Evolutionary conservation across 2,329 filamentous ascomycete species (phyloP), one percentile per base, ranked within the genome.

Genomic region (Chaetomium olivaceum): DNA sequence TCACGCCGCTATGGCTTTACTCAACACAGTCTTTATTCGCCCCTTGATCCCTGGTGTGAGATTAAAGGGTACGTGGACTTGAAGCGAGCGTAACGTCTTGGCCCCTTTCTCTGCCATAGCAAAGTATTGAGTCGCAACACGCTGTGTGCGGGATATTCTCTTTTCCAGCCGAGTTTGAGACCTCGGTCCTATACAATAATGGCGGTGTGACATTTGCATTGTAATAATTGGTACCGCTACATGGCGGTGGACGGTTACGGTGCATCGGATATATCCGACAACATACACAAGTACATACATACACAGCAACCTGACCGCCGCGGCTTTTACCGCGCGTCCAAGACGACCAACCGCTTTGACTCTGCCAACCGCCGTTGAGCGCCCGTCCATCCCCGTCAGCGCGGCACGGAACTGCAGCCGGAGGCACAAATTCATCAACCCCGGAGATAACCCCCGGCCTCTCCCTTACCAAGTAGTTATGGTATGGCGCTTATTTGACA

Each of bases 21-120:
- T 21, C n/a, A 52, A 39, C 12, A 51, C 7, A 3, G 19, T 1
- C 4, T 3, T 29, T 46, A 12, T 25, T 57, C 23, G 14, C 23
- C 29, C 11, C 4, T 60, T 19, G 27, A 12, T 21, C 46, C 27
- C 46, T 60, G 58, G 31, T 14, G 48, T 36, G 11, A 43, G 48
- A 55, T 61, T 25, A 48, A 55, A 43, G 50, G 33, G 29, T 46
- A 61, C 59, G 36, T 27, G 59, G 36, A 25, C 46, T 50, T 25
- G 62, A 63, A 63, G 62, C 62, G 56, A 63, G n/a, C 33, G 36
- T 56, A 54, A 63, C 62, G 46, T 59, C 33, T 58, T 5, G 54
- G n/a, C 58, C 55, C 39, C 23, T 9, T 31, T 54, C 14, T 29
- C 16, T n/a, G n/a, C 39, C 16, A 43, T 43, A 19, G 4, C 39